Percentiles rank a stretch among this genome's conserved stretches.
Conservation (phyloP, 2,329 filamentous ascomycete species). For the Colletotrichum eremochloae region DNA sequence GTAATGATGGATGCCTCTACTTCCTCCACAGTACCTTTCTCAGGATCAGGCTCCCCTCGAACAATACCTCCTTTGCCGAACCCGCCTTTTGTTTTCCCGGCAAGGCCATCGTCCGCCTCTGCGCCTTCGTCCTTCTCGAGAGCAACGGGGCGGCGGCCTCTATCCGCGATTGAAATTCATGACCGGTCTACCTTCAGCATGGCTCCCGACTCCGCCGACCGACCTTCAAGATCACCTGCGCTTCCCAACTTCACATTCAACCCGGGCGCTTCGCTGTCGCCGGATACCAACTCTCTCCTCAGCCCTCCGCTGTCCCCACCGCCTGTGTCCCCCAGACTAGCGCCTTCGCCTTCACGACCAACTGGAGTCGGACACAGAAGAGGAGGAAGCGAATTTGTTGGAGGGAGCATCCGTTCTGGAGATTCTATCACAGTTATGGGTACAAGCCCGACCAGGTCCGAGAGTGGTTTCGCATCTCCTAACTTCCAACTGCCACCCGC, state of each 20-base stretch:
- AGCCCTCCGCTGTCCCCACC: conserved; percentile 69
- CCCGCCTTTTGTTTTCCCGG: conserved; percentile 75
- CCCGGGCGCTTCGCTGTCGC: conserved; percentile 57
- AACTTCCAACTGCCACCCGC: conserved; percentile 65
- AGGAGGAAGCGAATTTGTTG: conserved; percentile 89
- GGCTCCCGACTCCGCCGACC: conserved; percentile 47
- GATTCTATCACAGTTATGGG: conserved; percentile 73
- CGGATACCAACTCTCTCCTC: conserved; percentile 57
- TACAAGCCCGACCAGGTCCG: conserved; percentile 76
- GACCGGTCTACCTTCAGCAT: conserved; percentile 49
- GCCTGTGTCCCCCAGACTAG: conserved; percentile 56
- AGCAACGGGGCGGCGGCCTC: conserved; percentile 63
- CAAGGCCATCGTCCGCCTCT: conserved; percentile 60
- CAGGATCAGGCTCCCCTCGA: conserved; percentile 52
- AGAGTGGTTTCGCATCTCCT: conserved; percentile 70
- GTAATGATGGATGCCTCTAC: conserved; percentile 48
- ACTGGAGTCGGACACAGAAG: conserved; percentile 81
- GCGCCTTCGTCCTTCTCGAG: conserved; percentile 63
- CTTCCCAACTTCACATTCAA: conserved; percentile 71
- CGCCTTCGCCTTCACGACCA: conserved; percentile 69
- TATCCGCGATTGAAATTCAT: conserved; percentile 65
- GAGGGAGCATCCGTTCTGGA: conserved; percentile 73
- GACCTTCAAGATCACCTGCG: conserved; percentile 54
- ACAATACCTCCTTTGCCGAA: conserved; percentile 66
- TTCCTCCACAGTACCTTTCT: conserved; percentile 43